Percentiles rank a stretch among this genome's conserved stretches.
Conservation (phyloP, 1,139 yeast genomes). For the Oligophagozyma castellii region DNA sequence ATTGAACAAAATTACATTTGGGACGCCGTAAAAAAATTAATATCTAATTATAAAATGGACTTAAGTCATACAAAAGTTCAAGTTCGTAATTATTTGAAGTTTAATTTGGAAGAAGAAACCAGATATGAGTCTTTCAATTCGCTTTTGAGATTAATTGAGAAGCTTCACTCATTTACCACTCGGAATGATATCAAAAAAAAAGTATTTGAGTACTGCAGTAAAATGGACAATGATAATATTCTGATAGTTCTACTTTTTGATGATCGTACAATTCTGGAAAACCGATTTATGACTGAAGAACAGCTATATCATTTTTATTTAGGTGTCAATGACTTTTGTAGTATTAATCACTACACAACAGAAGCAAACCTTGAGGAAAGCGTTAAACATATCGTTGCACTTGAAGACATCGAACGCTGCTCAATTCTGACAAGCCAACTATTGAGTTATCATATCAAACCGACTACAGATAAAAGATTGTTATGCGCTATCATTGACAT, state of each 20-base stretch:
- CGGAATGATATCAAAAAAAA: slow-evolving; percentile 3
- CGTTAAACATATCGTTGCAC: too few relatives aligned
- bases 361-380: too few relatives aligned
- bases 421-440: too few relatives aligned
- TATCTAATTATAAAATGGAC: slow-evolving; percentile 14
- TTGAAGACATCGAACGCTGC: too few relatives aligned
- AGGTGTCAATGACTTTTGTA: slow-evolving; percentile 17
- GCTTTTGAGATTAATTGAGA: not conserved
- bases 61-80: slow-evolving; percentile 15
- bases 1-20: slow-evolving; percentile 9
- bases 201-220: slow-evolving; percentile 6
- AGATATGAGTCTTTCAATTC: slow-evolving; percentile 5
- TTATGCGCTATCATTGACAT: too few relatives aligned
- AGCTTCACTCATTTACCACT: not conserved
- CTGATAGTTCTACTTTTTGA: slow-evolving; percentile 11
- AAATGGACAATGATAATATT: slow-evolving; percentile 12
- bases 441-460: too few relatives aligned
- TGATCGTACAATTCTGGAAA: slow-evolving; percentile 3
- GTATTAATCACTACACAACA: slow-evolving; percentile 10
- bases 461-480: too few relatives aligned
- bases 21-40: slow-evolving; percentile 7
- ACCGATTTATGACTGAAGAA: slow-evolving; percentile 4
- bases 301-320: slow-evolving; percentile 7
- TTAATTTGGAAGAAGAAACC: slow-evolving; percentile 9
- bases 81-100: slow-evolving; percentile 9